A percentile compares a stretch with the other conserved stretches of the same genome.
These are phyloP conservation scores for Tricholoma matsutake DNA, from an alignment of 768 basidiomycete genomes.

Conservation along the genomic window DNA sequence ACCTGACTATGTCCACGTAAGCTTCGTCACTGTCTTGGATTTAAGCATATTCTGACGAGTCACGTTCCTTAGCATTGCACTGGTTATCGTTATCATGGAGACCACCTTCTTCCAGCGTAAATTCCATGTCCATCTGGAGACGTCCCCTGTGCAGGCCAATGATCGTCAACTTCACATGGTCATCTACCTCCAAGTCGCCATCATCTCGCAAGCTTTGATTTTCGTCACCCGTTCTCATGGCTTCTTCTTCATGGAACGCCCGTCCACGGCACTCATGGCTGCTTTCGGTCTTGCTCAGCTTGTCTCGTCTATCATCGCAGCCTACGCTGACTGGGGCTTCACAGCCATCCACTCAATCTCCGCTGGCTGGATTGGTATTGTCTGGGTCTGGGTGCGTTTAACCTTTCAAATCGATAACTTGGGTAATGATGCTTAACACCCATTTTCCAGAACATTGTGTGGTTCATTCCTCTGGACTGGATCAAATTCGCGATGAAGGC, in stretches of 20 bases:
- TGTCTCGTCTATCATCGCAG: conserved; percentile 93
- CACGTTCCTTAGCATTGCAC: conserved; percentile 49
- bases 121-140: conserved; percentile 66
- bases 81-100: conserved; percentile 82
- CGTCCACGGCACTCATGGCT: conserved; percentile 80
- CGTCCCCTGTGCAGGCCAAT: conserved; percentile 44
- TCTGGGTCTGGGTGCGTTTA: conserved; percentile 88
- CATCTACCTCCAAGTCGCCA: conserved; percentile 94
- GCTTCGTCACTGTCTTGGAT: conserved; percentile 24
- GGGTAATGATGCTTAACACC: neutral
- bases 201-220: conserved; percentile 98
- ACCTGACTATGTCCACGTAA: conserved; percentile 88
- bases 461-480: conserved; percentile 94
- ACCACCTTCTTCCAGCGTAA: conserved; percentile 87
- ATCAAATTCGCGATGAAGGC: conserved; percentile 98
- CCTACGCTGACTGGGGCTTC: conserved; percentile 93
- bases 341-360: conserved; percentile 76
- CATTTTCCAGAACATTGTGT: conserved; percentile 73
- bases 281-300: conserved; percentile 95
- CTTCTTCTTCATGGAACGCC: conserved; percentile 97
- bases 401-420: neutral
- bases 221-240: conserved; percentile 93
- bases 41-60: conserved; percentile 8
- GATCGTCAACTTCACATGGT: conserved; percentile 83
- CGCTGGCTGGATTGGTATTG: conserved; percentile 95